These are phyloP conservation scores for Sordariomycetes sp. DNA, from an alignment of 2,329 filamentous ascomycete species.

Conservation along the genomic window DNA sequence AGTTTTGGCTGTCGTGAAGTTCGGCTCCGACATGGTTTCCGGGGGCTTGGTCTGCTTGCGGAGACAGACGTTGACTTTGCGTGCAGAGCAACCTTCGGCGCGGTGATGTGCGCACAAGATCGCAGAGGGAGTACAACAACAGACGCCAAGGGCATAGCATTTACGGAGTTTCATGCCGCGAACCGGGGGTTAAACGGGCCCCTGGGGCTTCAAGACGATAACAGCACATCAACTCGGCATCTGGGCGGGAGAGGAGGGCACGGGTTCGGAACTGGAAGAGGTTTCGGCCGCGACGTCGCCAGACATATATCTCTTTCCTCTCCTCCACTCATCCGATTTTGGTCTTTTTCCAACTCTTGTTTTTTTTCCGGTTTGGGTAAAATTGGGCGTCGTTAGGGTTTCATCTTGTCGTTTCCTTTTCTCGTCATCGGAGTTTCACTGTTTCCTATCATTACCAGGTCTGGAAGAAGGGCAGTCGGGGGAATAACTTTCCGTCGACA, in stretches of 20 bases:
- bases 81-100: not conserved
- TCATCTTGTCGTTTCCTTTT: not conserved
- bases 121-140: not conserved
- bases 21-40: not conserved
- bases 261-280: not conserved
- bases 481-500: not conserved
- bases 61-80: too few relatives aligned
- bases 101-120: not conserved
- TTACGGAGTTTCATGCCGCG: not conserved
- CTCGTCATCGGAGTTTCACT: not conserved
- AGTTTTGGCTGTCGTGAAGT: conserved; percentile 1
- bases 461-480: not conserved
- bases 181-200: not conserved
- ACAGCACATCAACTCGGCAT: not conserved
- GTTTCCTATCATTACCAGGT: not conserved
- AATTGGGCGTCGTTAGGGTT: not conserved
- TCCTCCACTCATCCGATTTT: not conserved
- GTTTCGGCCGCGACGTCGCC: not conserved
- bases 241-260: not conserved
- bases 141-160: not conserved
- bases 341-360: not conserved
- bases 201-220: not conserved
- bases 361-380: not conserved
- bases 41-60: not conserved
- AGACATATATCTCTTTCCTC: not conserved